Base-by-base conservation (phyloP, 257 asterid species). In the Cordia subcordata region DNA sequence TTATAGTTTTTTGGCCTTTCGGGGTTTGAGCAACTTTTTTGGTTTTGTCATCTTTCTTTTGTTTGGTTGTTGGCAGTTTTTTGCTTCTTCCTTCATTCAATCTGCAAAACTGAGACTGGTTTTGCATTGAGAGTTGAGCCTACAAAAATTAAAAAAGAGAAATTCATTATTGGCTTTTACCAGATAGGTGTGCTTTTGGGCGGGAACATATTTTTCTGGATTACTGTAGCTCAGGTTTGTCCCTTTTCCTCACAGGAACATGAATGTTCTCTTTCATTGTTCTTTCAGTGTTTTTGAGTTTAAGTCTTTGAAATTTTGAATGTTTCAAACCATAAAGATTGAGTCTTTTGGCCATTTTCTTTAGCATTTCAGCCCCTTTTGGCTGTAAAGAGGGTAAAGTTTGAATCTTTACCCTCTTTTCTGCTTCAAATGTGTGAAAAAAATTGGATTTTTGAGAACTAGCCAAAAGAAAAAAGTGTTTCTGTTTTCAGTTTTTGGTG, bases 381-480 rank as follows among this genome's bases (percentile, higher is more conserved):
- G 20, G 42, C 21, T 21, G 56, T 11, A 9, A n/a, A 19, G 5
- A 27, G 10, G 40, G 52, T 53, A 40, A 64, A 68, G 55, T 47
- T 51, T 21, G 63, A 49, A 46, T 64, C 61, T 64, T 61, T 56
- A 18, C 53, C 10, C 42, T 14, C 11, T 0, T 16, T 60, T 55
- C 14, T 5, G 62, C 14, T 54, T 46, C 60, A 54, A 59, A 44
- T 60, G 10, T 32, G 23, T 37, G 23, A 44, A 45, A 68, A 51
- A 18, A 5, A 15, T 32, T 67, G 6, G 27, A 21, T 22, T 62
- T 21, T n/a, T 11, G 51, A 23, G 22, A 14, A 20, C n/a, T 21
- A 20, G 50, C 49, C 14, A n/a, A 39, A n/a, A n/a, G n/a, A n/a
- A n/a, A 72, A 72, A 63, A 51, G 53, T 56, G 63, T 62, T 54